A percentile compares a stretch with the other conserved stretches of the same genome.
Conservation (phyloP, 169 alveolate genomes). For the Blepharisma undulans region DNA sequence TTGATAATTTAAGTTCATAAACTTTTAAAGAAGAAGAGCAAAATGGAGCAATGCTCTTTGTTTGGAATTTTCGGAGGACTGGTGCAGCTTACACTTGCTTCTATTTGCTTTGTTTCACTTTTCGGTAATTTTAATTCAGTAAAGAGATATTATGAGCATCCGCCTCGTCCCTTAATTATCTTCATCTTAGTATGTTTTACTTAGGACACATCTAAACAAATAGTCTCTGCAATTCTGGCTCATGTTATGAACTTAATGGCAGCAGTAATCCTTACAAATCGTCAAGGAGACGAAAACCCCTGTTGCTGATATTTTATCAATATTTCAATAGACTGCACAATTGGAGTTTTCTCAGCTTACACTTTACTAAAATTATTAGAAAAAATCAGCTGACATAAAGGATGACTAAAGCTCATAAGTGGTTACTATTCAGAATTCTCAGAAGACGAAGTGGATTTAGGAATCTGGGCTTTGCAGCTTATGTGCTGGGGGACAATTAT, state of each 20-base stretch:
- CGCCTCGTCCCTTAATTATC: conserved; percentile 49
- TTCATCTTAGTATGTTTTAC: conserved; percentile 34
- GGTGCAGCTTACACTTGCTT: conserved; percentile 36
- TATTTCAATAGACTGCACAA: conserved; percentile 57
- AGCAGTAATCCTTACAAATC: conserved; percentile 49
- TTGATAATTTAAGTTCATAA: too few species aligned
- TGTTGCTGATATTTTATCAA: conserved; percentile 77
- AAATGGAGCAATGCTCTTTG: conserved; percentile 34
- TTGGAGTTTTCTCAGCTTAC: conserved; percentile 61
- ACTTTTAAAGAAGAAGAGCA: background rate
- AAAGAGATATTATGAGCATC: conserved; percentile 50
- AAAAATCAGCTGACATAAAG: conserved; percentile 33
- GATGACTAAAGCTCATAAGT: conserved; percentile 50
- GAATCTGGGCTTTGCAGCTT: conserved; percentile 69
- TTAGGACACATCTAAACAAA: conserved; percentile 72
- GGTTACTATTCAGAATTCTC: conserved; percentile 55
- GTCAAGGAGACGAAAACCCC: conserved; percentile 48
- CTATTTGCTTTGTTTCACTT: conserved; percentile 35
- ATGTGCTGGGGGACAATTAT: conserved; percentile 72
- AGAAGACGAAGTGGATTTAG: conserved; percentile 72
- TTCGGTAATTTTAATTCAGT: conserved; percentile 13
- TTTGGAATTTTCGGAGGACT: conserved; percentile 40
- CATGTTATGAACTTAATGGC: conserved; percentile 65
- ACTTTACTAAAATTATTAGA: conserved; percentile 36
- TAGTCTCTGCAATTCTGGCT: conserved; percentile 59